Evolutionary conservation across 2,329 filamentous ascomycete species (phyloP).

Genomic region (Diaporthe sp.): DNA sequence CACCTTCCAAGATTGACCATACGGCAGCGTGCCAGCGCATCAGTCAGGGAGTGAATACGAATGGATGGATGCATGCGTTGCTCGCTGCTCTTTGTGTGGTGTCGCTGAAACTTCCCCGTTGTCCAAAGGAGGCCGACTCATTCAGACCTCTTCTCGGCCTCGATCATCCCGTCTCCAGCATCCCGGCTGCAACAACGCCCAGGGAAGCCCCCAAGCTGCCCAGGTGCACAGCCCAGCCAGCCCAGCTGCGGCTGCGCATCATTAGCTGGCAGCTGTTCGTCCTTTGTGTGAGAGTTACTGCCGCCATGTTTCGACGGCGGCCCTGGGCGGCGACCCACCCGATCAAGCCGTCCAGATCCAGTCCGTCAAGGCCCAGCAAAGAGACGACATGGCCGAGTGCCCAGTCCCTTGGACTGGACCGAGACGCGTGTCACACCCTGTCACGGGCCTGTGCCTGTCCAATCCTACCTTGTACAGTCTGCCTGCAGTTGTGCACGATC

Average conservation of each 20-base stretch:
- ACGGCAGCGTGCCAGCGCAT: background rate
- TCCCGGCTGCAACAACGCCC: conserved; percentile 25
- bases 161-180: conserved; percentile 29
- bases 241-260: conserved; percentile 2
- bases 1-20: background rate
- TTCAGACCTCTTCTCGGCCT: conserved; percentile 24
- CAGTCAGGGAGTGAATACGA: background rate
- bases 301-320: background rate
- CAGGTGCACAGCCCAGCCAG: conserved; percentile 31
- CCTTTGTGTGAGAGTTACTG: background rate
- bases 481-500: conserved; percentile 5
- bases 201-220: conserved; percentile 16
- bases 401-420: conserved; percentile 14
- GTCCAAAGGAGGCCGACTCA: conserved; percentile 4
- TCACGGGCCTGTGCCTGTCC: background rate
- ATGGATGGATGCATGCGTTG: background rate
- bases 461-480: background rate
- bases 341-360: background rate
- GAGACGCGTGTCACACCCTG: conserved; percentile 26
- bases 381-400: conserved; percentile 11
- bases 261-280: background rate
- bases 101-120: conserved; percentile 9
- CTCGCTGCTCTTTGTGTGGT: conserved; percentile 4
- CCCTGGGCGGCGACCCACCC: background rate
- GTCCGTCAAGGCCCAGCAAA: background rate